Evolutionary conservation across 768 basidiomycete genomes (phyloP).

Genomic region (Tubosaeta sp.): DNA sequence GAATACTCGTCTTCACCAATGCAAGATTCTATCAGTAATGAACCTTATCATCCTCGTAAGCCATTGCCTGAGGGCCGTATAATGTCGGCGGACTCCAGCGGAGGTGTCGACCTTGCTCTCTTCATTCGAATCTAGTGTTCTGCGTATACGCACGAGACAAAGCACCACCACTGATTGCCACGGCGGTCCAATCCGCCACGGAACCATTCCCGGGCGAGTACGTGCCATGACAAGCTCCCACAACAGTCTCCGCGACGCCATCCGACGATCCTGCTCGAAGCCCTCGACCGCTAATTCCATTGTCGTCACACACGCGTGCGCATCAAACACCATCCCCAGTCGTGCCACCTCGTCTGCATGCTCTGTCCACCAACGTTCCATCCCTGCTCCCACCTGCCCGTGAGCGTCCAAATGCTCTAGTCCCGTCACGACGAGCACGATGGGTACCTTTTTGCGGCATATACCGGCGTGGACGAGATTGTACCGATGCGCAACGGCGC

Average conservation of each 20-base stretch:
- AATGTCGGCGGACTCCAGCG: neutral
- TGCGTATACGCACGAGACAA: neutral
- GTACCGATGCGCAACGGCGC: neutral
- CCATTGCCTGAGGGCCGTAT: neutral
- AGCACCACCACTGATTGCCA: neutral
- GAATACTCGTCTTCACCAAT: no score
- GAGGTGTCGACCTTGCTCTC: neutral
- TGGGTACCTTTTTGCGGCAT: slow-evolving; percentile 1
- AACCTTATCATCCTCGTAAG: neutral
- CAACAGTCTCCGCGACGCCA: neutral
- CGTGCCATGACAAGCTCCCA: neutral
- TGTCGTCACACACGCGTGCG: neutral
- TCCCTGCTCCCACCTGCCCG: neutral
- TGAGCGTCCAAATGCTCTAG: neutral
- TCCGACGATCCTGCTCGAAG: neutral
- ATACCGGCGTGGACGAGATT: neutral
- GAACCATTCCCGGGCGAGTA: neutral
- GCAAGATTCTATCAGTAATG: no score
- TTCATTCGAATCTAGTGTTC: neutral
- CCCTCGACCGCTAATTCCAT: neutral
- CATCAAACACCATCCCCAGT: slow-evolving; percentile 1
- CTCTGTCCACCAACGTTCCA: slow-evolving; percentile 4
- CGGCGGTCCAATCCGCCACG: neutral
- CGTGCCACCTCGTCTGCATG: neutral
- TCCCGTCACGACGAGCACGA: slow-evolving; percentile 5